Conservation (phyloP, 2,329 filamentous ascomycete species). For the Alternaria gaisen region DNA sequence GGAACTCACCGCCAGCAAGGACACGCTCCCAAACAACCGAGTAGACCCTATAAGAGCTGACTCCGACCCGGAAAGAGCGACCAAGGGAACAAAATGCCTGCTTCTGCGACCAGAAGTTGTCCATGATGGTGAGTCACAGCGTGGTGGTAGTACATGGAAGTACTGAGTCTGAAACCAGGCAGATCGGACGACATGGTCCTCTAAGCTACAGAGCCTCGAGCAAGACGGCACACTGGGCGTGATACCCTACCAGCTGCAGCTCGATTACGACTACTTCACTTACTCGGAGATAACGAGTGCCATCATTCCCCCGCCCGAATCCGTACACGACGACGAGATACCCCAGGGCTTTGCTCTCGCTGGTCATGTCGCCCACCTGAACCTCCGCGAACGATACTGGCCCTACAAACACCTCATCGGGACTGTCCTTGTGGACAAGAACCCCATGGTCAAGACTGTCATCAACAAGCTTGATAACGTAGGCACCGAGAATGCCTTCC, state of each 20-base stretch:
- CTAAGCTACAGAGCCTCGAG: conserved; percentile 72
- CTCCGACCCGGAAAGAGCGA: conserved; percentile 67
- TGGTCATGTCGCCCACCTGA: conserved; percentile 94
- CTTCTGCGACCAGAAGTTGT: conserved; percentile 56
- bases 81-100: conserved; percentile 55
- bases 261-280: conserved; percentile 87
- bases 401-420: conserved; percentile 89
- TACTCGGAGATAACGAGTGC: conserved; percentile 85
- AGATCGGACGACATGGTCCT: conserved; percentile 80
- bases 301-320: conserved; percentile 74
- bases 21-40: conserved; percentile 71
- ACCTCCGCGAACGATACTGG: conserved; percentile 82
- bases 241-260: conserved; percentile 75
- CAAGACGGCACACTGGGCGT: conserved; percentile 73
- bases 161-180: conserved; percentile 52
- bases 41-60: conserved; percentile 68
- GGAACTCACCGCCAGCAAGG: conserved; percentile 69
- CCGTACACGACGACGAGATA: conserved; percentile 79
- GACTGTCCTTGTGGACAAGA: conserved; percentile 89
- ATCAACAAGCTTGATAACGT: conserved; percentile 96
- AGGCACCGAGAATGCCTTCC: conserved; percentile 82
- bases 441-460: conserved; percentile 80
- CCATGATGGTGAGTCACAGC: conserved; percentile 45
- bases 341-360: conserved; percentile 88
- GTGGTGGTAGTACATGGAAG: conserved; percentile 19